Percentiles rank a stretch among this genome's conserved stretches.
phyloP scores from a whole-genome alignment of 2,329 filamentous ascomycete genomes.

The Pezicula rhizophila region DNA sequence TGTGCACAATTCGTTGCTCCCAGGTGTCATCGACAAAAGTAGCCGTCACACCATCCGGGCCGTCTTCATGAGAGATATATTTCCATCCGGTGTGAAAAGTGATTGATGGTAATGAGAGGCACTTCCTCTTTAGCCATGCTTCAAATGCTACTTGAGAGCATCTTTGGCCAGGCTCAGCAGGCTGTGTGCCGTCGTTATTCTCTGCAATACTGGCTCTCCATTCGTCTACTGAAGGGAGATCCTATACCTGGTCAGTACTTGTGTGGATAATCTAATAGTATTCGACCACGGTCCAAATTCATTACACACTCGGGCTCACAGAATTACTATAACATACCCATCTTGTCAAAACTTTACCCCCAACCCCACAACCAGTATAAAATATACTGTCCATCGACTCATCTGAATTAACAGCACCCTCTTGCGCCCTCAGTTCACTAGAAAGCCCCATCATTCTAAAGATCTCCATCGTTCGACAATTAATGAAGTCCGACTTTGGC shows the following conservation, averaged over 20 bases:
- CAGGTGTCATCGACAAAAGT: slow-evolving; percentile 16
- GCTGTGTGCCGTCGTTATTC: slow-evolving; percentile 28
- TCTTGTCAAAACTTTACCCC: slow-evolving; percentile 7
- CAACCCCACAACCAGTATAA: slow-evolving; percentile 11
- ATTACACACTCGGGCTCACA: neutral
- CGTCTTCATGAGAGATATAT: slow-evolving; percentile 4
- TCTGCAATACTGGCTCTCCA: slow-evolving; percentile 17
- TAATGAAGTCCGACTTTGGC: slow-evolving; percentile 35
- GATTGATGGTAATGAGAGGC: slow-evolving; percentile 18
- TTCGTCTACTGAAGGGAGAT: slow-evolving; percentile 8
- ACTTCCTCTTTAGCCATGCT: slow-evolving; percentile 26
- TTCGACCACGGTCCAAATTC: neutral
- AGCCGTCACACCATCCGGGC: slow-evolving; percentile 1
- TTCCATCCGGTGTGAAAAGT: slow-evolving; percentile 26
- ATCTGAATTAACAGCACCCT: slow-evolving; percentile 5
- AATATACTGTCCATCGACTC: slow-evolving; percentile 14
- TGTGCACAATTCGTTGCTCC: slow-evolving; percentile 14
- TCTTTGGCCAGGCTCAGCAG: slow-evolving; percentile 27
- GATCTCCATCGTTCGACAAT: slow-evolving; percentile 31
- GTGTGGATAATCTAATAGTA: neutral
- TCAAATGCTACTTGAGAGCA: slow-evolving; percentile 30
- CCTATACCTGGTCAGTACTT: neutral
- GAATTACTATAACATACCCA: neutral
- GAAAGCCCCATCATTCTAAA: slow-evolving; percentile 25
- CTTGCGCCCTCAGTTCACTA: slow-evolving; percentile 5